Evolutionary conservation across 2,329 filamentous ascomycete genomes (phyloP).

Genomic region (Colletotrichum theobromicola): DNA sequence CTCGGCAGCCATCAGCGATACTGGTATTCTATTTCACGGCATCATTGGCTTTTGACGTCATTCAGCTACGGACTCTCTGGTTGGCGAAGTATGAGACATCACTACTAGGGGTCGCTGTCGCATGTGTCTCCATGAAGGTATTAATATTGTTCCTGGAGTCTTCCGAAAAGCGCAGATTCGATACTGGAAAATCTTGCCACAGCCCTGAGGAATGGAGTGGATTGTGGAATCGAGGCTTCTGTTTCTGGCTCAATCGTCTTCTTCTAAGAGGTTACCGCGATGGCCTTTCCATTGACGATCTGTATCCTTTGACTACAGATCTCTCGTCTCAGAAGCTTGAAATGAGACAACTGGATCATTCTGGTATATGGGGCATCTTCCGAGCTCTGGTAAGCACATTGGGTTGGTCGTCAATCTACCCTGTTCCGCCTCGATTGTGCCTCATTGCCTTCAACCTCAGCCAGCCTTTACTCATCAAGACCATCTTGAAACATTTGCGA

Average conservation of each 20-base stretch:
- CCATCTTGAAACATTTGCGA: neutral
- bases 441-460: neutral
- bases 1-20: neutral
- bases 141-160: constrained; percentile 24
- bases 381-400: neutral
- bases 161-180: constrained; percentile 16
- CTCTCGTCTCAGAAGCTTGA: neutral
- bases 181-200: constrained; percentile 28
- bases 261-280: constrained; percentile 35
- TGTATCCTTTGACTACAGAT: constrained; percentile 22
- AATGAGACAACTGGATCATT: no score
- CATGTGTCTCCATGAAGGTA: constrained; percentile 21
- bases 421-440: neutral
- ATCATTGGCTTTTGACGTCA: neutral
- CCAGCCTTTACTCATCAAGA: neutral
- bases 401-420: neutral
- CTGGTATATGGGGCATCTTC: neutral
- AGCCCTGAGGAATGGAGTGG: constrained; percentile 41
- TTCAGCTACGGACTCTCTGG: neutral
- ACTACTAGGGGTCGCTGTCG: constrained; percentile 18
- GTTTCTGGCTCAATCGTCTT: constrained; percentile 38
- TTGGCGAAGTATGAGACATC: neutral
- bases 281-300: constrained; percentile 30
- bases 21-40: neutral
- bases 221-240: constrained; percentile 31